phyloP scores from a whole-genome alignment of 1,284 basidiomycete genomes.

The Puccinia polysora region DNA sequence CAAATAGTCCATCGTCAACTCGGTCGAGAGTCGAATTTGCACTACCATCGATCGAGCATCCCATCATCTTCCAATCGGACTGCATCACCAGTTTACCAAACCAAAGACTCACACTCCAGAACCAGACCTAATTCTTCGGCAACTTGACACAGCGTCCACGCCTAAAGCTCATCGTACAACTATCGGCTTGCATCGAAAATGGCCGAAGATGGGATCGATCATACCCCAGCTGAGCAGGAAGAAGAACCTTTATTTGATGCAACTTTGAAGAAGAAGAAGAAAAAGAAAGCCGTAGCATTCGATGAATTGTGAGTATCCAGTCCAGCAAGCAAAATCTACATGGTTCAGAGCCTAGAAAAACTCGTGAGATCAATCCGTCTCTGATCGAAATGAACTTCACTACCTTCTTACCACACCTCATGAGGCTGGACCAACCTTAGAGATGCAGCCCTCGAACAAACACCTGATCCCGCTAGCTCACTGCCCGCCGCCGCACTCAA shows the following conservation, averaged over 20 bases:
- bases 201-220: slow-evolving; percentile 20
- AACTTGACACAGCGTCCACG: slow-evolving; percentile 36
- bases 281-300: slow-evolving; percentile 71
- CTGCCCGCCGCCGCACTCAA: slow-evolving; percentile 33
- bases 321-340: slow-evolving; percentile 18
- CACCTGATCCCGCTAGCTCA: not conserved
- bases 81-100: too few relatives aligned
- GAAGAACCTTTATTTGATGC: slow-evolving; percentile 76
- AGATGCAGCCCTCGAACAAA: slow-evolving; percentile 19
- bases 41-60: too few relatives aligned
- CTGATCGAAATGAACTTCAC: too few relatives aligned
- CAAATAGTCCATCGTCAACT: too few relatives aligned
- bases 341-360: slow-evolving; percentile 22
- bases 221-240: slow-evolving; percentile 9
- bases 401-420: not conserved
- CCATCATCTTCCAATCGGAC: too few relatives aligned
- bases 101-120: too few relatives aligned
- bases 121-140: too few relatives aligned
- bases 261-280: slow-evolving; percentile 69
- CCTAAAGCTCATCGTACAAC: not conserved
- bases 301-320: slow-evolving; percentile 65
- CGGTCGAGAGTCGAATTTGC: too few relatives aligned
- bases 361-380: not conserved
- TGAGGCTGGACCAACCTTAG: not conserved
- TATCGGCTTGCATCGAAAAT: slow-evolving; percentile 28